Conservation (phyloP, 225 moss, liverwort and hornwort species). For the Polytrichum formosum region DNA sequence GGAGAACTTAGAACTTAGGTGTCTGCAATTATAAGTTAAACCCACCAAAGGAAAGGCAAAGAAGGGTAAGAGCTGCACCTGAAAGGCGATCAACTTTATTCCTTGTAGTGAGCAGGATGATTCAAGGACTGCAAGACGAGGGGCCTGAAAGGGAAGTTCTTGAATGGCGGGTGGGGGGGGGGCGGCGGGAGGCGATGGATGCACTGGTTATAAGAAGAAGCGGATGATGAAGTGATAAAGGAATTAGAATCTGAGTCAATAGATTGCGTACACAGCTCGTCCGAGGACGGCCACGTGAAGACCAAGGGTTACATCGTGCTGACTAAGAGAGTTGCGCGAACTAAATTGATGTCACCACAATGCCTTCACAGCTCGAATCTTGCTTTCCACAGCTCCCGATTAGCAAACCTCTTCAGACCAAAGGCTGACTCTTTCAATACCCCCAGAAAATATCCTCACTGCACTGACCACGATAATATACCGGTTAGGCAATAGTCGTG, state of each 20-base stretch:
- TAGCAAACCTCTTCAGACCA: background rate
- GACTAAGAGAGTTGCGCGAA: conserved; percentile 5
- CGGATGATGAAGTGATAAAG: background rate
- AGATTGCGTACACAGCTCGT: conserved; percentile 20
- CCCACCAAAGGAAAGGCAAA: too few species aligned
- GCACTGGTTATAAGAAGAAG: background rate
- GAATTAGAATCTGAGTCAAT: background rate
- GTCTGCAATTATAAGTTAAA: too few species aligned
- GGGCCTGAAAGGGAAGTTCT: background rate
- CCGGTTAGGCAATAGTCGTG: background rate
- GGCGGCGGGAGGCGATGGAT: background rate
- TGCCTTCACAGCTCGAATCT: background rate
- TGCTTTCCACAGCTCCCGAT: background rate
- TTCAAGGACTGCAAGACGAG: background rate
- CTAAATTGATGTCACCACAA: background rate
- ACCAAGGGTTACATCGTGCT: conserved; percentile 42
- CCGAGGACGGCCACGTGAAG: conserved; percentile 33
- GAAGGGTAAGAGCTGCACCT: too few species aligned
- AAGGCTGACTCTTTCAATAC: background rate
- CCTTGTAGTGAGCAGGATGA: too few species aligned
- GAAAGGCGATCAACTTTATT: too few species aligned
- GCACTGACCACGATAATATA: background rate
- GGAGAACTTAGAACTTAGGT: too few species aligned
- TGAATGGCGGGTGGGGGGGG: background rate
- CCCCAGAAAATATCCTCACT: background rate